Evolutionary conservation across 2,329 filamentous ascomycete species (phyloP).

Genomic region (Sarocladiaceae sp.): DNA sequence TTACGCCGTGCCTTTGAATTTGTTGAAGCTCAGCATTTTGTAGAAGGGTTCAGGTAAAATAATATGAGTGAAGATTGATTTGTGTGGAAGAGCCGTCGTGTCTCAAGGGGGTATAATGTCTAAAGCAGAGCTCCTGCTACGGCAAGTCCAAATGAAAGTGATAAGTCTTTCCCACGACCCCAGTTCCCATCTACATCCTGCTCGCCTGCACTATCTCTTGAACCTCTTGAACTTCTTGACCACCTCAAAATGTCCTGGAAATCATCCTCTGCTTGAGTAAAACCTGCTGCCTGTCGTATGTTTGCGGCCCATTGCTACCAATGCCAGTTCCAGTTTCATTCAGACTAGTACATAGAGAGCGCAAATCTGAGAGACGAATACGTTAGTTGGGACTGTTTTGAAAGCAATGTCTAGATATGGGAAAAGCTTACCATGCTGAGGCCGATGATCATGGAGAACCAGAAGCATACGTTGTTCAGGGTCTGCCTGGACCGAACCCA

Average conservation of each 20-base stretch:
- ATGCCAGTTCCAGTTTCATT: constrained; percentile 8
- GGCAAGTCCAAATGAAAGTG: neutral
- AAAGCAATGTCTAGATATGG: neutral
- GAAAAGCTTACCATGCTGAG: constrained; percentile 64
- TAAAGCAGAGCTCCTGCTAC: neutral
- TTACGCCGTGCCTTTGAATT: no score
- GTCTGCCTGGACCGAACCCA: constrained; percentile 72
- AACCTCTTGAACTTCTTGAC: no score
- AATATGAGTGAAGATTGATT: neutral
- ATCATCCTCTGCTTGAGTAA: no score
- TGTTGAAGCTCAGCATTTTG: no score
- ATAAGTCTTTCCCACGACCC: no score
- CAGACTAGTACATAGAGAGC: constrained; percentile 49
- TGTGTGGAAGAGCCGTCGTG: neutral
- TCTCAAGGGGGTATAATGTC: constrained; percentile 2
- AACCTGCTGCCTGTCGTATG: no score
- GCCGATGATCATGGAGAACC: constrained; percentile 87
- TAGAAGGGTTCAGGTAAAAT: no score
- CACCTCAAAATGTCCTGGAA: no score
- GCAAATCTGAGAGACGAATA: constrained; percentile 36
- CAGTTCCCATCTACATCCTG: no score
- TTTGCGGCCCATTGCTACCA: neutral
- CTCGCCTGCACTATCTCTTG: no score
- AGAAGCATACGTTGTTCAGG: constrained; percentile 86
- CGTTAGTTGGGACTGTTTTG: constrained; percentile 16